These are phyloP conservation scores for Albophoma yamanashiensis DNA, from an alignment of 2,329 filamentous ascomycete species.

Conservation along the genomic window DNA sequence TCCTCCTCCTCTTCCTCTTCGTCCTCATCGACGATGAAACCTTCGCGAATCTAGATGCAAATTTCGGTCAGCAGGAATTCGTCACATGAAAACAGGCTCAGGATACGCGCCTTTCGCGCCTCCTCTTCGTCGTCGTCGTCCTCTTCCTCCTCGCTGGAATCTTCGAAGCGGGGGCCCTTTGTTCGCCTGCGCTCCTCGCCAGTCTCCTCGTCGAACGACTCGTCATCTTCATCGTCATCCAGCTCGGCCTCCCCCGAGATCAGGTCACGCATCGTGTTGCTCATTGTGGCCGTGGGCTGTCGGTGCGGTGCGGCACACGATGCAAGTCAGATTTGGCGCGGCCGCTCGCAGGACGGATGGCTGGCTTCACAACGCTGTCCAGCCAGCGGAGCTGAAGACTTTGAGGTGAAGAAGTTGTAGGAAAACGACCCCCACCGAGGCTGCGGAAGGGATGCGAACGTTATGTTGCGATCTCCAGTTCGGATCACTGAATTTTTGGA, in stretches of 20 bases:
- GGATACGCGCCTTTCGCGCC: conserved; percentile 52
- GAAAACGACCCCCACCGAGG: neutral
- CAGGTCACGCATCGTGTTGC: conserved; percentile 58
- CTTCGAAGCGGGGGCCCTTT: conserved; percentile 42
- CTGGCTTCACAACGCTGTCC: neutral
- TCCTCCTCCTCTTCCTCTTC: conserved; percentile 60
- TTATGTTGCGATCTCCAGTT: conserved; percentile 5
- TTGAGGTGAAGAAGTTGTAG: neutral
- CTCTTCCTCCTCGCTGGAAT: conserved; percentile 87
- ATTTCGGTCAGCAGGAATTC: conserved; percentile 6
- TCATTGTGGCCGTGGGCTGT: conserved; percentile 36
- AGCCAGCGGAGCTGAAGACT: neutral
- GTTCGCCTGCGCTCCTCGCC: conserved; percentile 43
- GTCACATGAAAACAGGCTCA: neutral
- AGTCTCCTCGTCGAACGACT: conserved; percentile 68
- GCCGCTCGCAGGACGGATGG: neutral
- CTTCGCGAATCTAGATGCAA: conserved; percentile 63
- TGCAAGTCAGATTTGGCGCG: neutral
- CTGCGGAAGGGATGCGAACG: conserved; percentile 5
- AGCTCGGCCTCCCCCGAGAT: conserved; percentile 80
- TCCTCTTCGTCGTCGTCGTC: conserved; percentile 88
- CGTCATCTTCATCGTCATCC: conserved; percentile 77
- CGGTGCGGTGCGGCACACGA: neutral
- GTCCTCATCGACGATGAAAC: conserved; percentile 73
- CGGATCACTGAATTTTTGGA: conserved; percentile 14